Conservation (phyloP, 352 stramenopile genomes). For the Phytopythium oedochilum region DNA sequence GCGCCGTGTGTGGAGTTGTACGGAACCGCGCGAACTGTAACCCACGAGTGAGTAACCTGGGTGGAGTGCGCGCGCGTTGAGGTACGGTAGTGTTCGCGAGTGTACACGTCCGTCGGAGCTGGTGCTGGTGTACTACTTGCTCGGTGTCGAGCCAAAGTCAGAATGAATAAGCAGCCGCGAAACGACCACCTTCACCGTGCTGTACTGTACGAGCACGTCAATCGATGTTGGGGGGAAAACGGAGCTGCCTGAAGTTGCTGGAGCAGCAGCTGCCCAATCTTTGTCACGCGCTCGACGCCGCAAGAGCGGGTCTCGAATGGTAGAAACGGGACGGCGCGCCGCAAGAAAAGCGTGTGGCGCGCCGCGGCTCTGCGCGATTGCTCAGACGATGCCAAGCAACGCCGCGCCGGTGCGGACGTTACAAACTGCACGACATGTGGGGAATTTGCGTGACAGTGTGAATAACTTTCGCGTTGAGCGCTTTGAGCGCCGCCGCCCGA, state of each 20-base stretch:
- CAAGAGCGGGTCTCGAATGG: background rate
- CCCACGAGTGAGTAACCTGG: conserved; percentile 1
- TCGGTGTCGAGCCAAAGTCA: background rate
- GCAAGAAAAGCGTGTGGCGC: background rate
- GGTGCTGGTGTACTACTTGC: background rate
- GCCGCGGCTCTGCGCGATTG: background rate
- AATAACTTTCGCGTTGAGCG: background rate
- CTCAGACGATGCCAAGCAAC: too few relatives aligned
- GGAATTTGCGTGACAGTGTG: too few relatives aligned
- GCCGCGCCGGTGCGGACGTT: background rate
- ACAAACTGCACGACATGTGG: too few relatives aligned
- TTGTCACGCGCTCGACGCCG: background rate
- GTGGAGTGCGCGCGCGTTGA: background rate
- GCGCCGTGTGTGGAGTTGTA: background rate
- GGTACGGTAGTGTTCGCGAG: background rate
- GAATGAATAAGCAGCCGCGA: conserved; percentile 2
- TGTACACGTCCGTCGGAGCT: background rate
- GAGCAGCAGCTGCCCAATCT: background rate
- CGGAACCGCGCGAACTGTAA: background rate
- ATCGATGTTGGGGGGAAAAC: too few relatives aligned
- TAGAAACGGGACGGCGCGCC: background rate
- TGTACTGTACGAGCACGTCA: background rate
- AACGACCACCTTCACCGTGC: background rate
- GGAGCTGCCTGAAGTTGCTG: background rate
- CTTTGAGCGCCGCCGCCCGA: too few relatives aligned